phyloP scores from a whole-genome alignment of 129 eudicot species.

The Pulicaria dysenterica region DNA sequence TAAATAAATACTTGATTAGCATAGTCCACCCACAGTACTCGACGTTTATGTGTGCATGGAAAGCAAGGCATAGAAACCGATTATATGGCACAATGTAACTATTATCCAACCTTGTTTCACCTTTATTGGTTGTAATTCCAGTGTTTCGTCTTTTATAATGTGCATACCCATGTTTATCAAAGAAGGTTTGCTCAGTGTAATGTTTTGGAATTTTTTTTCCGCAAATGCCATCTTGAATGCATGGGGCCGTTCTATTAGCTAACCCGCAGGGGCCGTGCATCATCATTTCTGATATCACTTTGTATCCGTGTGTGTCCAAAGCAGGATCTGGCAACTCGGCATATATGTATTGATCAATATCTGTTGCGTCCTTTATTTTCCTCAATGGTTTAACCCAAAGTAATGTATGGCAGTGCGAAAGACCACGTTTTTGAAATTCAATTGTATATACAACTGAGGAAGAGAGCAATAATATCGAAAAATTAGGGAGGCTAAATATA shows the following conservation, averaged over 20 bases:
- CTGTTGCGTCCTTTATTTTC: neutral
- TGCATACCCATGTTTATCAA: too few species aligned
- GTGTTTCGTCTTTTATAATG: too few species aligned
- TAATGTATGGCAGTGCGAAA: neutral
- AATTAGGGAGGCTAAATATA: too few species aligned
- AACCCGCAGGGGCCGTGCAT: too few species aligned
- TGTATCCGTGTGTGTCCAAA: too few species aligned
- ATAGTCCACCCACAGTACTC: conserved; percentile 1
- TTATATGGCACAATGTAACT: neutral
- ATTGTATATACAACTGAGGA: neutral
- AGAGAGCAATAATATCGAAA: neutral
- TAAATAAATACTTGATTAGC: conserved; percentile 5
- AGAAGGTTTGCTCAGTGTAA: too few species aligned
- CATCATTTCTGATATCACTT: too few species aligned
- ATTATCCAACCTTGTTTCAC: too few species aligned
- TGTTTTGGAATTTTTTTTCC: too few species aligned
- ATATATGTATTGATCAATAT: neutral
- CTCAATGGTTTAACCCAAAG: neutral
- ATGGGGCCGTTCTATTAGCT: too few species aligned
- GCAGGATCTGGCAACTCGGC: neutral
- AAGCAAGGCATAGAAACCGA: neutral
- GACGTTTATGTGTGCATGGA: neutral
- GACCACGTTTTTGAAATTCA: neutral
- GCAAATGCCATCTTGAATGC: too few species aligned
- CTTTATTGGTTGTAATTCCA: too few species aligned